Percentiles rank a stretch among this genome's conserved stretches.
Conservation (phyloP, 331 rosid species). For the Ulmus americana region DNA sequence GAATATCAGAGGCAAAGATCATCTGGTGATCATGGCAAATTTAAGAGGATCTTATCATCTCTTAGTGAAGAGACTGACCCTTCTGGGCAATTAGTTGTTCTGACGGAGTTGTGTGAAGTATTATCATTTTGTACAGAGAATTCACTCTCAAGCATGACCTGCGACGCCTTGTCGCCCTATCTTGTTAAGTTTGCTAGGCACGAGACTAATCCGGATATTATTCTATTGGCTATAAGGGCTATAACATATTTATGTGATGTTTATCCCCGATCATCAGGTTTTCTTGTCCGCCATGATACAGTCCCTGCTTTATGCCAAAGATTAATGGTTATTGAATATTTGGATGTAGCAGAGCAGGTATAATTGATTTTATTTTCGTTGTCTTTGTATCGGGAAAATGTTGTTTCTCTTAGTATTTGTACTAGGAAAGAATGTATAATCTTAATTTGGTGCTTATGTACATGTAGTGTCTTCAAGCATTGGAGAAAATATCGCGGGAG, state of each 20-base stretch:
- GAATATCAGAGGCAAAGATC: constrained; percentile 69
- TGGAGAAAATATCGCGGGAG: constrained; percentile 93
- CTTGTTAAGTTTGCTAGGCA: constrained; percentile 72
- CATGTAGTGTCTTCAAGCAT: constrained; percentile 85
- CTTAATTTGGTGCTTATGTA: background rate
- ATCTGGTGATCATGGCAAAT: constrained; percentile 68
- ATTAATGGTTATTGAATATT: constrained; percentile 66
- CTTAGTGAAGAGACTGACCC: constrained; percentile 63
- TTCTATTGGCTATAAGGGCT: constrained; percentile 84
- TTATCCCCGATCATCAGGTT: constrained; percentile 68
- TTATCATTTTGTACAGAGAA: constrained; percentile 82
- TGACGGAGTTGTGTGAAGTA: constrained; percentile 81
- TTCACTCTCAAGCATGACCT: constrained; percentile 69
- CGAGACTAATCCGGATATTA: constrained; percentile 59
- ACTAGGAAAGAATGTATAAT: constrained; percentile 4
- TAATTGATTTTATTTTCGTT: constrained; percentile 16
- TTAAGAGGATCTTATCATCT: constrained; percentile 57
- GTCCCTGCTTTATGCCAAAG: constrained; percentile 75
- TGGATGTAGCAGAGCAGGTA: constrained; percentile 98
- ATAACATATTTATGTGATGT: constrained; percentile 85
- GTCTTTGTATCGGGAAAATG: background rate
- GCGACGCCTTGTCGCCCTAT: constrained; percentile 55
- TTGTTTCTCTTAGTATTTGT: background rate
- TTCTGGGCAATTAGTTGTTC: constrained; percentile 60
- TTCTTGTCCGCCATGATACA: constrained; percentile 77